Conservation (phyloP, 371 early-diverging fungal species). For the Mucor lusitanicus region DNA sequence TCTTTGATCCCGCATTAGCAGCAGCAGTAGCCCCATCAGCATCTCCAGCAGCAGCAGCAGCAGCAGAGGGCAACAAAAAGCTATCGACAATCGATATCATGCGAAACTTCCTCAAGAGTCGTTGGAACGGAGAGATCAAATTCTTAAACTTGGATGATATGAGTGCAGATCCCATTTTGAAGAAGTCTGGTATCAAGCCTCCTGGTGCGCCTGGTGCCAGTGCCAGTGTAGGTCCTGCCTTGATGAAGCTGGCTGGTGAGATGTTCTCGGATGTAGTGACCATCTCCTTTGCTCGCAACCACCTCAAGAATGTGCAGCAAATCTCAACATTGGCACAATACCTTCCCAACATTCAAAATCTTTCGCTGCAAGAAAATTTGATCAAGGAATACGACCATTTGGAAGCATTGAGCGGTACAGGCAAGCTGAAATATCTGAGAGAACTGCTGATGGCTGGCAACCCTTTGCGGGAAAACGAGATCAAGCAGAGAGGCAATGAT, state of each 20-base stretch:
- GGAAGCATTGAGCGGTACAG: constrained; percentile 54
- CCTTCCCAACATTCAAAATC: constrained; percentile 54
- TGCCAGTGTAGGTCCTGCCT: constrained; percentile 58
- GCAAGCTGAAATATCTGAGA: constrained; percentile 47
- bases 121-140: constrained; percentile 46
- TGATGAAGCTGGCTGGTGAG: constrained; percentile 66
- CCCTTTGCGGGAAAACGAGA: constrained; percentile 49
- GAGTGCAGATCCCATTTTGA: constrained; percentile 52
- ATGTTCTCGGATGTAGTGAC: constrained; percentile 57
- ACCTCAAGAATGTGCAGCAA: constrained; percentile 47
- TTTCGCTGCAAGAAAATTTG: constrained; percentile 58
- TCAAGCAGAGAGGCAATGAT: constrained; percentile 51
- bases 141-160: constrained; percentile 57
- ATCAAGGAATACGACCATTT: constrained; percentile 49
- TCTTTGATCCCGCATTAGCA: constrained; percentile 18
- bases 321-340: constrained; percentile 55
- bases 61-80: constrained; percentile 18
- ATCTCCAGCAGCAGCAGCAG: neutral
- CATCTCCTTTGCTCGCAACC: constrained; percentile 55
- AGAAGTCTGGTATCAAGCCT: constrained; percentile 45
- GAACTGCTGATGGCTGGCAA: constrained; percentile 57
- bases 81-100: constrained; percentile 42
- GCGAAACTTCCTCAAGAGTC: constrained; percentile 46
- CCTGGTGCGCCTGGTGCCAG: constrained; percentile 43
- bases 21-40: constrained; percentile 14